A percentile compares a stretch with the other conserved stretches of the same genome.
Evolutionary conservation across 257 asterid genomes (phyloP).

Genomic region (Plectranthus barbatus): DNA sequence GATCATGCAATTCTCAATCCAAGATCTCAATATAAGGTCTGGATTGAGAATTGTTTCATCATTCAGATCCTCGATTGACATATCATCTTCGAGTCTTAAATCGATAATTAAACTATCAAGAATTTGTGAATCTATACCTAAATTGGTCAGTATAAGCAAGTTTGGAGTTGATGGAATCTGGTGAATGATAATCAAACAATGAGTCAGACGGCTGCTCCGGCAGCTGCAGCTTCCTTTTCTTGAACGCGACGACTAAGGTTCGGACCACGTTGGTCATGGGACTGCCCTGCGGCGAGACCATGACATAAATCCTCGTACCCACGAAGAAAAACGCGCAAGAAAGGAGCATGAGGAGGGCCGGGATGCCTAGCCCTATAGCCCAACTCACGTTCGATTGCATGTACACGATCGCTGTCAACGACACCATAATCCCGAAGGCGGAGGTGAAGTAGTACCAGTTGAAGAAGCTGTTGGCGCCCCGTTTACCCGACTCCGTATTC

Average conservation of each 20-base stretch:
- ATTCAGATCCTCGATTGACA: too few relatives aligned
- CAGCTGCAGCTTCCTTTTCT: too few relatives aligned
- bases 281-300: constrained; percentile 33
- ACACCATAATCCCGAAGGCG: constrained; percentile 51
- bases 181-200: too few relatives aligned
- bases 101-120: too few relatives aligned
- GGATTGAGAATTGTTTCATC: too few relatives aligned
- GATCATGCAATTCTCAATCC: too few relatives aligned
- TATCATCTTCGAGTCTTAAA: too few relatives aligned
- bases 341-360: constrained; percentile 35
- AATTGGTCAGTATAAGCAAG: constrained; percentile 29
- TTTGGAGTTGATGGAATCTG: constrained; percentile 32
- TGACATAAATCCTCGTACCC: too few relatives aligned
- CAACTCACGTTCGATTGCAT: constrained; percentile 35
- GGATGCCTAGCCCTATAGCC: constrained; percentile 41
- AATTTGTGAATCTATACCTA: constrained; percentile 27
- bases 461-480: constrained; percentile 43
- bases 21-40: too few relatives aligned
- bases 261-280: too few relatives aligned
- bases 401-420: constrained; percentile 35
- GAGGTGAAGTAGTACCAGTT: constrained; percentile 50
- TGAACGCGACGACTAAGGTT: too few relatives aligned
- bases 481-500: constrained; percentile 34
- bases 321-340: too few relatives aligned
- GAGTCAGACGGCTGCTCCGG: constrained; percentile 29